Evolutionary conservation across 2,329 filamentous ascomycete species (phyloP).

Genomic region (Dryadomyces quercivorus): DNA sequence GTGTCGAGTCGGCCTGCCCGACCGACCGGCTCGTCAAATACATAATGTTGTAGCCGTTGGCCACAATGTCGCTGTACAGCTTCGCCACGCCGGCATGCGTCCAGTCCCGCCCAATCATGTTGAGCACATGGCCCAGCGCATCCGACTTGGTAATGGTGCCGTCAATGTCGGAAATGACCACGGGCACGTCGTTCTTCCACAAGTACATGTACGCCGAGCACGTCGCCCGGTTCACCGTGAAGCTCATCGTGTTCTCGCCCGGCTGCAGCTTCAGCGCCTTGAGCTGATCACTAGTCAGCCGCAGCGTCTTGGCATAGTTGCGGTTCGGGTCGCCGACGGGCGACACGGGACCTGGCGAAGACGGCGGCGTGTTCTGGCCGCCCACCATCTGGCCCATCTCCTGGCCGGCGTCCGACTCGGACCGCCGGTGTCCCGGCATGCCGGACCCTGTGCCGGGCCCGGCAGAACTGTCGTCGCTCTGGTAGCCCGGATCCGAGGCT

Average conservation of each 20-base stretch:
- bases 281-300: slow-evolving; percentile 88
- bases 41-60: slow-evolving; percentile 98
- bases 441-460: slow-evolving; percentile 33
- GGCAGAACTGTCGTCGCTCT: slow-evolving; percentile 68
- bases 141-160: slow-evolving; percentile 98
- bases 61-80: slow-evolving; percentile 86
- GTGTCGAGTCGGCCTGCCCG: slow-evolving; percentile 81
- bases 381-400: background rate
- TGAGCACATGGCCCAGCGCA: slow-evolving; percentile 84
- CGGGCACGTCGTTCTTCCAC: slow-evolving; percentile 82
- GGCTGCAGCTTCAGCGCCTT: slow-evolving; percentile 71
- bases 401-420: slow-evolving; percentile 54
- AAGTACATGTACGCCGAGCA: slow-evolving; percentile 89
- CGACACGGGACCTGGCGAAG: slow-evolving; percentile 53
- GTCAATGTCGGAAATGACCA: slow-evolving; percentile 97
- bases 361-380: slow-evolving; percentile 46
- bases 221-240: slow-evolving; percentile 89
- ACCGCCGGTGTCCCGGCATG: slow-evolving; percentile 39
- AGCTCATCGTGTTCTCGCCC: slow-evolving; percentile 88
- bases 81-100: slow-evolving; percentile 95
- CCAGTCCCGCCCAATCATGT: slow-evolving; percentile 96
- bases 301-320: slow-evolving; percentile 93
- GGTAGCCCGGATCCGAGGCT: slow-evolving; percentile 85
- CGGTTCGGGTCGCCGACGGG: slow-evolving; percentile 54
- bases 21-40: slow-evolving; percentile 92